Base-by-base conservation (phyloP, 2,329 filamentous ascomycete genomes). In the Calonectria fujianensis region DNA sequence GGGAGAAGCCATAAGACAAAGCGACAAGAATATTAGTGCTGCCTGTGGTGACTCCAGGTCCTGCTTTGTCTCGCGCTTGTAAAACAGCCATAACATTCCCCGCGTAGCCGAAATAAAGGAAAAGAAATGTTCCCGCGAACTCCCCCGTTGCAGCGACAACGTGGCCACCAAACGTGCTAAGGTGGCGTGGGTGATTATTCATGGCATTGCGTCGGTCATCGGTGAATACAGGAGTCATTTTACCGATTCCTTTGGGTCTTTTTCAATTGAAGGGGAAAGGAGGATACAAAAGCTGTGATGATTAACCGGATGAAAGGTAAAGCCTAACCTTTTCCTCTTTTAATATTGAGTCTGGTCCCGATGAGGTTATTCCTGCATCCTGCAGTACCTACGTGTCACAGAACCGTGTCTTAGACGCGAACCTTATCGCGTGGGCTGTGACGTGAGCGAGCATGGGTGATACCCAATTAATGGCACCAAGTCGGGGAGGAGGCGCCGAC, bases 141-240 rank as follows among this genome's bases (percentile, higher is more conserved):
- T 57, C 52, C 18, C 52, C 31, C 29, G 52, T 57, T 4, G 52
- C 52, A 8, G 52, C 52, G 31, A 57, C 52, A 35, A 57, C 20
- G 20, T 57, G 52, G 29, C 52, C 52, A n/a, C 52, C 52, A 57
- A 57, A 35, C 20, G 52, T 57, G 52, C 52, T 57, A 31, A 57
- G 52, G 29, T 57, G 52, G 29, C 52, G 52, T 9, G 29, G 52
- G 29, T 35, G 52, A 20, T 57, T 35, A 18, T 13, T 57, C 14
- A 29, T 13, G 16, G 52, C 18, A 10, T 4, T n/a, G 9, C 35
- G 29, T 20, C 29, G 52, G 11, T 57, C 31, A 13, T 31, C 31
- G 1, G 29, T n/a, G 52, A 57, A 57, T 31, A 57, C 18, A 13
- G 52, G 52, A 11, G 52, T 20, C 52, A 57, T 57, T 35, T 57